Percentiles rank a stretch among this genome's conserved stretches.
Conservation (phyloP, 2,329 filamentous ascomycete genomes). For the Beauveria australis region DNA sequence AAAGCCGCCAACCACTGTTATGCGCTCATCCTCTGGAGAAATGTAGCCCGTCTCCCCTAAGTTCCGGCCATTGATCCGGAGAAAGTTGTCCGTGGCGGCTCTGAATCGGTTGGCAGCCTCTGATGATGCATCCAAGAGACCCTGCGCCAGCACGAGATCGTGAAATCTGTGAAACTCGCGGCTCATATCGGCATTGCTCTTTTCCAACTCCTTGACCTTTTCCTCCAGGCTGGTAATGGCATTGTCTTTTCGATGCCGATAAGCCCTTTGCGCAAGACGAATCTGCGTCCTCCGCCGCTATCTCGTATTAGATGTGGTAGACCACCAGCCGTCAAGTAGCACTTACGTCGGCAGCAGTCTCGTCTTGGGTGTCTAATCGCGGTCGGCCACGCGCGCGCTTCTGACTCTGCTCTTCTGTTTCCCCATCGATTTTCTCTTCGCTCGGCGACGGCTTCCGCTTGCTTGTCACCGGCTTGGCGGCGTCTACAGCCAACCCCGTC, state of each 20-base stretch:
- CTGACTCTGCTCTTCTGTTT: slow-evolving; percentile 37
- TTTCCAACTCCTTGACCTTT: slow-evolving; percentile 60
- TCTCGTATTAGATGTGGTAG: slow-evolving; percentile 17
- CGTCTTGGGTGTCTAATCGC: slow-evolving; percentile 66
- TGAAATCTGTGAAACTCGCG: slow-evolving; percentile 61
- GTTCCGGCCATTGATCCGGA: slow-evolving; percentile 42
- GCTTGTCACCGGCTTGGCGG: neutral
- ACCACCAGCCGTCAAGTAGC: neutral
- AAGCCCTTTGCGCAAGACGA: slow-evolving; percentile 75
- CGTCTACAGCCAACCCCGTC: neutral
- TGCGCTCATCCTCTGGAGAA: slow-evolving; percentile 11
- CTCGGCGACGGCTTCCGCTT: slow-evolving; percentile 19
- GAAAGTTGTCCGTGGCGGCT: slow-evolving; percentile 48
- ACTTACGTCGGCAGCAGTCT: slow-evolving; percentile 71
- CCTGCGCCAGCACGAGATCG: slow-evolving; percentile 49
- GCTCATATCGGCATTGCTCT: slow-evolving; percentile 65
- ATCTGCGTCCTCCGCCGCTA: slow-evolving; percentile 81
- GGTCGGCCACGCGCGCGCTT: slow-evolving; percentile 66
- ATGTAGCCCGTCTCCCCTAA: slow-evolving; percentile 24
- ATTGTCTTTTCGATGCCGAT: slow-evolving; percentile 75
- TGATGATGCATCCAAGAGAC: slow-evolving; percentile 49
- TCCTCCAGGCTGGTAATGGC: slow-evolving; percentile 67
- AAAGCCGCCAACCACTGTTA: neutral
- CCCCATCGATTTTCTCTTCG: slow-evolving; percentile 13
- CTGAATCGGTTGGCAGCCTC: slow-evolving; percentile 50